phyloP scores from a whole-genome alignment of 371 early-diverging fungal species.

The Choanephora cucurbitarum region DNA sequence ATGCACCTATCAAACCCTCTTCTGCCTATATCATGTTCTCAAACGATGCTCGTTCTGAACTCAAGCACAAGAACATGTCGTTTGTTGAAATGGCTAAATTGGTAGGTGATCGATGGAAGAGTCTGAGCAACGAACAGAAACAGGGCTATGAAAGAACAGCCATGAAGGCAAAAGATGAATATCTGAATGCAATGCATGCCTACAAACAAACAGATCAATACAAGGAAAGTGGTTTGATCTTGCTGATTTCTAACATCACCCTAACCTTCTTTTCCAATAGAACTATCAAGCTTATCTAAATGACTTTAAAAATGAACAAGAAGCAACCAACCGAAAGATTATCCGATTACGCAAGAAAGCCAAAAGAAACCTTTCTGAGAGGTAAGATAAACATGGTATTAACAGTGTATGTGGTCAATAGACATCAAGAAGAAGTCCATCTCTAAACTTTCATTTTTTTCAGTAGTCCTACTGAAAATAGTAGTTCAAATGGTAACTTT shows the following conservation, averaged over 20 bases:
- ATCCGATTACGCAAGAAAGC: slow-evolving; percentile 26
- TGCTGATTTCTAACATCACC: too few relatives aligned
- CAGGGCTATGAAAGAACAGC: slow-evolving; percentile 44
- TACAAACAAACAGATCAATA: slow-evolving; percentile 45
- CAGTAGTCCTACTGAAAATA: slow-evolving; percentile 16
- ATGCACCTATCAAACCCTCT: slow-evolving; percentile 56
- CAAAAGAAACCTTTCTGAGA: slow-evolving; percentile 23
- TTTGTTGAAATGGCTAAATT: slow-evolving; percentile 56
- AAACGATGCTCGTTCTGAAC: slow-evolving; percentile 43
- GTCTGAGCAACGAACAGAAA: slow-evolving; percentile 28
- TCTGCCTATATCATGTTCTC: slow-evolving; percentile 63
- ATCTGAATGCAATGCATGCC: slow-evolving; percentile 28
- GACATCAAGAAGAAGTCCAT: background rate
- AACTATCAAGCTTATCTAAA: slow-evolving; percentile 41
- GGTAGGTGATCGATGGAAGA: slow-evolving; percentile 56
- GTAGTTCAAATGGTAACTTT: slow-evolving; percentile 12
- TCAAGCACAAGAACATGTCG: slow-evolving; percentile 39
- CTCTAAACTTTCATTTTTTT: background rate
- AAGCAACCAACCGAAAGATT: slow-evolving; percentile 26
- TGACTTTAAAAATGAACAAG: slow-evolving; percentile 45
- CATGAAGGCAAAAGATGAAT: slow-evolving; percentile 42
- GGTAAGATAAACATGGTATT: slow-evolving; percentile 10
- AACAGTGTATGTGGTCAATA: background rate
- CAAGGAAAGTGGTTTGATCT: slow-evolving; percentile 21
- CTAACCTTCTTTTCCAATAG: slow-evolving; percentile 13